Conservation (phyloP, 345 rosid genomes). For the Eutrema japonicum region DNA sequence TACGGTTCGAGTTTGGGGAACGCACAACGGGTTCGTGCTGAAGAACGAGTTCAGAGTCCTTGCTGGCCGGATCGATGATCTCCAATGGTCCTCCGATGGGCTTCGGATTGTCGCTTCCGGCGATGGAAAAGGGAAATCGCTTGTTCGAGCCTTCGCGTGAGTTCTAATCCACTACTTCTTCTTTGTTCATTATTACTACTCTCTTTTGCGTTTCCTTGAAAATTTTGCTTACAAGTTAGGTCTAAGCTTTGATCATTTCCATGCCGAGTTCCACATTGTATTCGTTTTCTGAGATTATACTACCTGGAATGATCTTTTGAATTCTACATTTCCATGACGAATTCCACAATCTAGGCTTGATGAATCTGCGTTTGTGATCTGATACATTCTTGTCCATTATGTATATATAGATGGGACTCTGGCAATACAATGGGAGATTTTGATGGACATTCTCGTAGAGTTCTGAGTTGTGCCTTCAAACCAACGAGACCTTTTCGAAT, state of each 20-base stretch:
- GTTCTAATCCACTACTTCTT: constrained; percentile 36
- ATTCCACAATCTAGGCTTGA: not conserved
- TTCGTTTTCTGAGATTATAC: not conserved
- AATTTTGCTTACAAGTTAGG: not conserved
- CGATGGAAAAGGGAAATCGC: constrained; percentile 90
- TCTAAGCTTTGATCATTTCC: not conserved
- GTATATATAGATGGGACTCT: constrained; percentile 85
- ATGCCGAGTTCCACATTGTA: not conserved
- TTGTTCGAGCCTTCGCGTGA: constrained; percentile 94
- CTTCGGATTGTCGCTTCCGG: constrained; percentile 89
- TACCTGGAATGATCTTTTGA: not conserved
- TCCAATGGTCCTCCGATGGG: constrained; percentile 94
- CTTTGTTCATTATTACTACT: not conserved
- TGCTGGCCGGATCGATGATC: constrained; percentile 90
- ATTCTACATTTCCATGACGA: not conserved
- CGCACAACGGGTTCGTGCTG: constrained; percentile 79
- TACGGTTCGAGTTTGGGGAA: constrained; percentile 90
- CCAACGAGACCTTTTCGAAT: constrained; percentile 91
- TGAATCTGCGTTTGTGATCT: constrained; percentile 7
- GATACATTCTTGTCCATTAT: not conserved
- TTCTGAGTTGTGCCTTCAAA: constrained; percentile 86
- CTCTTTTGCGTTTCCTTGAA: constrained; percentile 6
- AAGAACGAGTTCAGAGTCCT: constrained; percentile 91
- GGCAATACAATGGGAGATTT: constrained; percentile 92
- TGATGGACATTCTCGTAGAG: constrained; percentile 93